Conservation (phyloP, 139 green algal species). For the Chlamydomonas schloesseri region DNA sequence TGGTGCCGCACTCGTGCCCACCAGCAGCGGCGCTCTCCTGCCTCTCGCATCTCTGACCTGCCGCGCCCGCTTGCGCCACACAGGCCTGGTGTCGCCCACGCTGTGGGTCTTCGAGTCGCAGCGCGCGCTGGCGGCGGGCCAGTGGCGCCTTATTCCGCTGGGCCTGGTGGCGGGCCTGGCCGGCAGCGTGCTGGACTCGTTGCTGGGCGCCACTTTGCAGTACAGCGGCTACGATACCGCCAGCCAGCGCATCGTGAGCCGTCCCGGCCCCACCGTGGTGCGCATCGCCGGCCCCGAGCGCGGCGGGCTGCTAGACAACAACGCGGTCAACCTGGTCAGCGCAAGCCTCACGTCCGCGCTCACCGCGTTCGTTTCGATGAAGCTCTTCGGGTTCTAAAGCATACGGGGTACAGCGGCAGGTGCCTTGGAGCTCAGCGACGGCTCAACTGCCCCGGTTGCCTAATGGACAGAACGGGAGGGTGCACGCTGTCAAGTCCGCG, state of each 20-base stretch:
- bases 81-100: conserved; percentile 66
- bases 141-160: conserved; percentile 73
- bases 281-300: conserved; percentile 62
- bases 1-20: too few relatives aligned
- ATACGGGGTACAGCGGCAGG: too few relatives aligned
- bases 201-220: conserved; percentile 94
- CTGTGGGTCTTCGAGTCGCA: conserved; percentile 68
- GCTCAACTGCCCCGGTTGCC: too few relatives aligned
- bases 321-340: conserved; percentile 63
- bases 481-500: too few relatives aligned
- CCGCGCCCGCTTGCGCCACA: too few relatives aligned
- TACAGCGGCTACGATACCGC: conserved; percentile 79
- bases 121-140: conserved; percentile 47
- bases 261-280: conserved; percentile 69
- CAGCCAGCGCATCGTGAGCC: conserved; percentile 55
- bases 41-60: too few relatives aligned
- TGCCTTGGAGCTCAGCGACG: too few relatives aligned
- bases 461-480: background rate
- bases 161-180: conserved; percentile 85
- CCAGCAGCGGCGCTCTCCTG: too few relatives aligned
- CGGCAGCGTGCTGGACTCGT: conserved; percentile 89
- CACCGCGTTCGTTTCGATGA: conserved; percentile 54
- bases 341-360: conserved; percentile 45
- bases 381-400: conserved; percentile 26
- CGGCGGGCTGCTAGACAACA: conserved; percentile 53